phyloP scores from a whole-genome alignment of 306 rosid genomes.

The Citrullus colocynthis region DNA sequence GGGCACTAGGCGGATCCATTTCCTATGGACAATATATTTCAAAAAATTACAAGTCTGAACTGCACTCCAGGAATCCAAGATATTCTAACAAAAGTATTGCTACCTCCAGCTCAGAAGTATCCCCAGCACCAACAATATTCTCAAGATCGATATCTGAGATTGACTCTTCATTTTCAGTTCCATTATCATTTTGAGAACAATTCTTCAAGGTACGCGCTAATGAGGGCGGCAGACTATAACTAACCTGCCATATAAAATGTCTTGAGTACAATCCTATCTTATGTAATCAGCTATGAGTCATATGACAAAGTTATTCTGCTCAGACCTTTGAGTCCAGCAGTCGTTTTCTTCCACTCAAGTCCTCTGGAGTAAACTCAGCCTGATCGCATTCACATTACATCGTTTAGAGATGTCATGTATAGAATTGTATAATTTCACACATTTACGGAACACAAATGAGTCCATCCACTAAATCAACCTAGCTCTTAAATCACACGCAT shows the following conservation, averaged over 20 bases:
- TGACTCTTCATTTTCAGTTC: constrained; percentile 42
- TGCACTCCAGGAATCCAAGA: constrained; percentile 11
- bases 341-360: constrained; percentile 69
- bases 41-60: constrained; percentile 5
- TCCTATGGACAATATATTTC: constrained; percentile 37
- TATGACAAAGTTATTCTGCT: neutral
- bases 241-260: constrained; percentile 25
- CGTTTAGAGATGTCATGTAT: neutral
- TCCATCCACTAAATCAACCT: neutral
- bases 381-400: constrained; percentile 7
- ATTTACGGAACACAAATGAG: neutral
- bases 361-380: constrained; percentile 80
- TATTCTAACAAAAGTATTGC: constrained; percentile 8
- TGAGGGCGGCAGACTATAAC: constrained; percentile 35
- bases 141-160: constrained; percentile 67
- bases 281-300: constrained; percentile 1
- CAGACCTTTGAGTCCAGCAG: constrained; percentile 49
- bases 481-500: neutral
- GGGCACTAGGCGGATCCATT: constrained; percentile 71
- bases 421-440: neutral
- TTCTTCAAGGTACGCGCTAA: constrained; percentile 19
- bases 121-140: constrained; percentile 76
- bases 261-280: neutral
- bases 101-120: constrained; percentile 80
- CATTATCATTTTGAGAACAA: constrained; percentile 44